Base-by-base conservation (phyloP, 495 filamentous ascomycete species). In the Penicillium manginii region DNA sequence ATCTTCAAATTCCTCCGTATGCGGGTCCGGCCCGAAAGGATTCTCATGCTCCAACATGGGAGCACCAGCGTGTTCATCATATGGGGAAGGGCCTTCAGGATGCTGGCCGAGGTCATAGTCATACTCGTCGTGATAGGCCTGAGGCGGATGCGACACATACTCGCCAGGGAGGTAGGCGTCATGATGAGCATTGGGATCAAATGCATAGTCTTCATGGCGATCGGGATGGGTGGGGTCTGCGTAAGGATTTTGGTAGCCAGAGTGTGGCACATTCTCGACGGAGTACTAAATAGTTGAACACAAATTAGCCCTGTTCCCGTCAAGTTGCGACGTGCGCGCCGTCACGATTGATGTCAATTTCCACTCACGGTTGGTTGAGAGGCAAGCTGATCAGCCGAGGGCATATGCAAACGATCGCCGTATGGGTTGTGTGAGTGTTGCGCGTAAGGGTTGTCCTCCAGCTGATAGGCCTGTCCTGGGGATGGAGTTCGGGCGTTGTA, bases 151-250 rank as follows among this genome's bases (percentile, higher is more conserved):
- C 40, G 40, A 43, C 8, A 9, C n/a, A 43, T 43, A 43, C n/a
- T 43, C 40, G 40, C 40, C 40, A 17, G 40, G 40, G 8, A 43
- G 94, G 74, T 96, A 96, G 43, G 87, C 83, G 72, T 96, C 91
- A 64, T 93, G 91, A 62, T 96, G 91, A 39, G 85, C 86, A 70
- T 92, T 84, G 12, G 93, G 92, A 56, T 91, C 85, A 35, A 97
- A 72, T 6, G 85, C 75, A 70, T 93, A 96, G 23, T 91, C 89
- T 55, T 82, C 73, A 31, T 72, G 70, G 42, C 65, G 71, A 68
- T 83, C 86, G 56, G 65, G 75, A 61, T 57, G 74, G 46, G 70
- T 79, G 50, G 78, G 77, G 65, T 78, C 69, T 73, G 87, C 84
- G 64, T 87, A 90, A 50, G 77, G 75, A 54, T 90, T 83, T 63